Evolutionary conservation across 2,329 filamentous ascomycete genomes (phyloP).

Genomic region (Rutstroemia sp.): DNA sequence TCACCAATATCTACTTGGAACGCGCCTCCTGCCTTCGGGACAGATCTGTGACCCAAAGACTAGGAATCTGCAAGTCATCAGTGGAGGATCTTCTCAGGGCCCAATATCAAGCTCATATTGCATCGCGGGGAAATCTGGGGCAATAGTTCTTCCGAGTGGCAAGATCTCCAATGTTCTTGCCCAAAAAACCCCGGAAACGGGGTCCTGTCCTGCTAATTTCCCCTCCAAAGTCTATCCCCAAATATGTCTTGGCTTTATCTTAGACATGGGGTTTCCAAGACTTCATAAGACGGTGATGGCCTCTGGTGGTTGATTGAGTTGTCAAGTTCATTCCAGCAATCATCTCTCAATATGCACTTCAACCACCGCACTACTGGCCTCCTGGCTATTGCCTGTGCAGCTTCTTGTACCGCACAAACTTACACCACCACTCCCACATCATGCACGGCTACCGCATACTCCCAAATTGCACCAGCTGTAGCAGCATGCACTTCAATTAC

Average conservation of each 20-base stretch:
- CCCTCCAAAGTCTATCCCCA: too few relatives aligned
- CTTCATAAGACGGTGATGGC: background rate
- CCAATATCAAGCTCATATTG: background rate
- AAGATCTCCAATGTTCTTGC: background rate
- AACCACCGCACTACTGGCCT: background rate
- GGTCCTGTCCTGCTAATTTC: background rate
- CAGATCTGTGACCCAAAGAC: background rate
- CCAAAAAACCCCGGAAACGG: background rate
- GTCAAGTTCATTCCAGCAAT: background rate
- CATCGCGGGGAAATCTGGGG: background rate
- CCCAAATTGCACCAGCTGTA: slow-evolving; percentile 41
- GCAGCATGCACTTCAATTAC: slow-evolving; percentile 45
- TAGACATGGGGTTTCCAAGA: background rate
- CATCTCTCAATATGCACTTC: background rate
- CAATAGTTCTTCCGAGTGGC: background rate
- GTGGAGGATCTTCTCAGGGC: background rate
- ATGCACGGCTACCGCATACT: slow-evolving; percentile 31
- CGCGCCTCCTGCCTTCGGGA: background rate
- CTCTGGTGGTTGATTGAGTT: background rate
- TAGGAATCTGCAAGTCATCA: background rate
- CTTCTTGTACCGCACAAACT: background rate
- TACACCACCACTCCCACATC: background rate
- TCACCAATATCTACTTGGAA: too few relatives aligned
- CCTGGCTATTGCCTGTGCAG: background rate
- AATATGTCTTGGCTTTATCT: too few relatives aligned